Percentiles rank a stretch among this genome's conserved stretches.
Evolutionary conservation across 2,329 filamentous ascomycete genomes (phyloP).

Genomic region (Cordyceps militaris): DNA sequence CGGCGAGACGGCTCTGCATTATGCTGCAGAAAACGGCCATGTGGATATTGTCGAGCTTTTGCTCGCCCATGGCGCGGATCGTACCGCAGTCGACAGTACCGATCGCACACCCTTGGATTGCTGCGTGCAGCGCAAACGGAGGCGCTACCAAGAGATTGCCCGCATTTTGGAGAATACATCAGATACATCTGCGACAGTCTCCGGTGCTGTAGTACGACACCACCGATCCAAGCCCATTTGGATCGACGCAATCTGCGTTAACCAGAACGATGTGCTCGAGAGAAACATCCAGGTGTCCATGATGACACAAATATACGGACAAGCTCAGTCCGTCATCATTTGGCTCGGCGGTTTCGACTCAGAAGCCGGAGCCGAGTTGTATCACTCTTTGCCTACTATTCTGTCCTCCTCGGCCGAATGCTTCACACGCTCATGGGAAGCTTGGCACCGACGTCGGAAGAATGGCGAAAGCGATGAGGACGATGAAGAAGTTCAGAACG

Average conservation of each 20-base stretch:
- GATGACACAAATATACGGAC: slow-evolving; percentile 16
- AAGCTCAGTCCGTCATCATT: slow-evolving; percentile 10
- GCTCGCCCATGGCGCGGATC: neutral
- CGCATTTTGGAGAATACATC: neutral
- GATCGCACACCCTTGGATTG: slow-evolving; percentile 10
- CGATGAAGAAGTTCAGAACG: slow-evolving; percentile 8
- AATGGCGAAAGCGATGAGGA: neutral
- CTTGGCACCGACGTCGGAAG: slow-evolving; percentile 7
- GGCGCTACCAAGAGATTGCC: slow-evolving; percentile 5
- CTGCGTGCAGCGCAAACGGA: slow-evolving; percentile 10
- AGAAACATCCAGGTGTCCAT: slow-evolving; percentile 15
- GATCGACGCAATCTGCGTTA: slow-evolving; percentile 18
- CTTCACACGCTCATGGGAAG: slow-evolving; percentile 10
- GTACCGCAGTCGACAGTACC: slow-evolving; percentile 1
- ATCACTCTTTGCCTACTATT: slow-evolving; percentile 4
- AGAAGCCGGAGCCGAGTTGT: neutral
- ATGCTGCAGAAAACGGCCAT: slow-evolving; percentile 10
- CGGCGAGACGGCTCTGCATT: slow-evolving; percentile 14
- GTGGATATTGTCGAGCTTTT: slow-evolving; percentile 7
- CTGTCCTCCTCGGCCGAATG: neutral
- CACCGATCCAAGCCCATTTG: slow-evolving; percentile 12
- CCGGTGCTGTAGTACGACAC: neutral
- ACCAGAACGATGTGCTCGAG: slow-evolving; percentile 15
- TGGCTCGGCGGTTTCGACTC: slow-evolving; percentile 11
- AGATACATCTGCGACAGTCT: neutral